Conservation (phyloP, 2,329 filamentous ascomycete species). For the Didymella exigua region DNA sequence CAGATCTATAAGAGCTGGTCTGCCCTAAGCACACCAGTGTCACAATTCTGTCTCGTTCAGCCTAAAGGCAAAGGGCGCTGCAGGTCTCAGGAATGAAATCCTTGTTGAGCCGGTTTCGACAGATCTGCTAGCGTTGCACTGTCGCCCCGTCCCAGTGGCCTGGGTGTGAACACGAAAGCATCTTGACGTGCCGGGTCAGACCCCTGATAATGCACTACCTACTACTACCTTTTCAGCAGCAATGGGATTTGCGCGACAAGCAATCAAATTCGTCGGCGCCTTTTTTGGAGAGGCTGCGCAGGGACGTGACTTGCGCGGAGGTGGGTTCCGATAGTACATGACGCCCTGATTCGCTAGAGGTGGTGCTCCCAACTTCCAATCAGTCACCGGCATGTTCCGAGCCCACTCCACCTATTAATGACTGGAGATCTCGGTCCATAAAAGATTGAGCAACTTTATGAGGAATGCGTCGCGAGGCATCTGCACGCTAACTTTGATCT, state of each 20-base stretch:
- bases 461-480: not conserved
- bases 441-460: not conserved
- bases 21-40: not conserved
- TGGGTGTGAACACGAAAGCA: not conserved
- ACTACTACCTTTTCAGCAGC: not conserved
- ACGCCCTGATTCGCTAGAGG: slow-evolving; percentile 2
- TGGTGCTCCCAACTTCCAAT: not conserved
- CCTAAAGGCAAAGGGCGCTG: not conserved
- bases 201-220: not conserved
- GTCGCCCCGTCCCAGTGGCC: slow-evolving; percentile 1
- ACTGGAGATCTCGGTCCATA: not conserved
- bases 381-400: not conserved
- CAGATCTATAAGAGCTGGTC: not conserved
- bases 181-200: not conserved
- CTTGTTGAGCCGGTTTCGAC: not conserved
- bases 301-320: slow-evolving; percentile 4
- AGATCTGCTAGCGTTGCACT: not conserved
- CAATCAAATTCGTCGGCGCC: not conserved
- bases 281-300: not conserved
- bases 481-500: not conserved
- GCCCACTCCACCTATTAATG: not conserved
- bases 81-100: not conserved
- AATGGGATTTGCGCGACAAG: not conserved
- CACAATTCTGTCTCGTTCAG: not conserved
- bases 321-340: slow-evolving; percentile 1